Evolutionary conservation across 1,284 basidiomycete genomes (phyloP), one percentile per base, ranked within the genome.

Genomic region (Psilocybe mexicana): DNA sequence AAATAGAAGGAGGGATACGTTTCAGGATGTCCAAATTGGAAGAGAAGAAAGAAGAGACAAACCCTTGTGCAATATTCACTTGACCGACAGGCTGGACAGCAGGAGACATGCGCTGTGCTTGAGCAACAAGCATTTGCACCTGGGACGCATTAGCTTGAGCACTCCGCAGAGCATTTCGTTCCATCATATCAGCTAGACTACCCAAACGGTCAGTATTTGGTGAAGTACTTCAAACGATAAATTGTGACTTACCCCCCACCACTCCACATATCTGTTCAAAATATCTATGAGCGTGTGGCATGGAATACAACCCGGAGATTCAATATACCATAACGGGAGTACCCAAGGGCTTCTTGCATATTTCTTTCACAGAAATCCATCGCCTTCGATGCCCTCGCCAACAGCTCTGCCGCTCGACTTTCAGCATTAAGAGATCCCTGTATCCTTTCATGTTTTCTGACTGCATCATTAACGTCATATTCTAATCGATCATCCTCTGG

Each of bases 401-500:
- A 65, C 2, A 78, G 57, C 51, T 74, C 70, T 3, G 72, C 67
- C 4, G 73, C 75, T 46, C 73, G 73, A 40, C 72, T 74, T 63
- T 79, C 75, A 12, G 62, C 57, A 49, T 75, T 76, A 4, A 79
- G 55, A 7, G 60, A 61, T n/a, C 58, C 65, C 58, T 76, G 75
- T 12, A 75, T 65, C 56, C 72, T 60, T 44, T 75, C 69, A 60
- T 78, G 70, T 8, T 65, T 60, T 23, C 58, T 63, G 25, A 74
- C 66, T 0, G 71, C 69, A 24, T 60, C 64, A 18, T 68, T 61
- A n/a, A 75, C 61, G 38, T 72, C 65, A 51, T 74, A 69, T 60
- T 77, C 74, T n/a, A 76, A 63, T 28, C 64, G 66, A 57, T 76
- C 74, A 43, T 76, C 74, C 55, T 75, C 75, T 36, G 74, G 74